Conservation (phyloP, 805 yeast species). For the Saccharomycodes ludwigii region DNA sequence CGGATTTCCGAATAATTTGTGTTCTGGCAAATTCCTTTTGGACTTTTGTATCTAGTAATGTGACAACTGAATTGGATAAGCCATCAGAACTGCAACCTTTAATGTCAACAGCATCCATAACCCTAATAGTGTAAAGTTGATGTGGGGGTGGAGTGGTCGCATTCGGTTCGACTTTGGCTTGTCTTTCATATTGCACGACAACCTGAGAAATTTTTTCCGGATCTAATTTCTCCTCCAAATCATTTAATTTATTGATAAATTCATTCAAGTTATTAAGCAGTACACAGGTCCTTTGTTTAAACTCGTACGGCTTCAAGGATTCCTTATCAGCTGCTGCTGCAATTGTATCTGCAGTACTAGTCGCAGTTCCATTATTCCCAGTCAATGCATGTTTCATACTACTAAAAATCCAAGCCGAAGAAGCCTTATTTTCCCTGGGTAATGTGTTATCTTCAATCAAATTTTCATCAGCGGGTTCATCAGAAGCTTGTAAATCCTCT, state of each 20-base stretch:
- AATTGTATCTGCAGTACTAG: constrained; percentile 24
- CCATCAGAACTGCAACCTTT: constrained; percentile 35
- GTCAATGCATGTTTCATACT: constrained; percentile 42
- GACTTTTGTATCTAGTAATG: constrained; percentile 44
- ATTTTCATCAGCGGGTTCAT: constrained; percentile 9
- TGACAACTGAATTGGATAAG: constrained; percentile 44
- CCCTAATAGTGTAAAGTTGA: constrained; percentile 50
- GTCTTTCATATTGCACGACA: constrained; percentile 26
- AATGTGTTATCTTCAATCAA: constrained; percentile 10
- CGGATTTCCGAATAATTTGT: constrained; percentile 42
- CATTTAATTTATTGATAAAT: constrained; percentile 34
- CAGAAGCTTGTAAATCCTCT: constrained; percentile 24
- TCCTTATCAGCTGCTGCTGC: too few relatives aligned
- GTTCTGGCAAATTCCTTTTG: constrained; percentile 57
- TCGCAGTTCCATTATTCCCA: too few relatives aligned
- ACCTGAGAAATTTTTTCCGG: constrained; percentile 42
- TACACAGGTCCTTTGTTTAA: constrained; percentile 54
- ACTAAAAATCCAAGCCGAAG: constrained; percentile 37
- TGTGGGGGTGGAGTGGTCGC: constrained; percentile 18
- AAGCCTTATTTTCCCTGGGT: too few relatives aligned
- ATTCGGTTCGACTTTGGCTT: constrained; percentile 11
- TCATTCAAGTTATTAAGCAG: constrained; percentile 58
- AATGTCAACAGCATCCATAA: constrained; percentile 53
- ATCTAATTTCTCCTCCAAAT: constrained; percentile 43
- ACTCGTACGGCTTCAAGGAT: constrained; percentile 50